Evolutionary conservation across 116 monocot species (phyloP).

Genomic region (Iris pallida): DNA sequence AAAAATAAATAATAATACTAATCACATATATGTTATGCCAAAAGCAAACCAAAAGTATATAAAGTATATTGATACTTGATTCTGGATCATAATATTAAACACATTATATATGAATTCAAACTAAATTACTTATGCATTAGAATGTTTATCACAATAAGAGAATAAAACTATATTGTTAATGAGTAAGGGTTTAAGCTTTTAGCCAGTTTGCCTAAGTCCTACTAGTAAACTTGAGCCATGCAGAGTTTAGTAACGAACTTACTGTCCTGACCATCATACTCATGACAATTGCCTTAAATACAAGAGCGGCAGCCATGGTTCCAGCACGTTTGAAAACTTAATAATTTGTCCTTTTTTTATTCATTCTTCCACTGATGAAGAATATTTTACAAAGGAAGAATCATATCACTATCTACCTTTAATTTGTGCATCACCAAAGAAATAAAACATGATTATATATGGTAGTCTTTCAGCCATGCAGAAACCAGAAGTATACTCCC

Average conservation of each 20-base stretch:
- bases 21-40: no score
- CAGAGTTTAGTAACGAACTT: slow-evolving; percentile 35
- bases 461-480: slow-evolving; percentile 78
- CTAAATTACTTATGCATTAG: no score
- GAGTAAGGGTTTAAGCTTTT: slow-evolving; percentile 56
- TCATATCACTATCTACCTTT: slow-evolving; percentile 13
- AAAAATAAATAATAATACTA: no score
- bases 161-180: no score
- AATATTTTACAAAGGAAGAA: slow-evolving; percentile 24
- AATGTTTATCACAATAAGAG: no score
- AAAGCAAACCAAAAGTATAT: no score
- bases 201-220: slow-evolving; percentile 35
- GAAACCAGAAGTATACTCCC: slow-evolving; percentile 72
- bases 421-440: slow-evolving; percentile 20
- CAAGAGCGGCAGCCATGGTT: slow-evolving; percentile 82
- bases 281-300: slow-evolving; percentile 62
- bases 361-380: slow-evolving; percentile 7
- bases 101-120: no score
- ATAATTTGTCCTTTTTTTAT: slow-evolving; percentile 12
- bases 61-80: no score
- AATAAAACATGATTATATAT: slow-evolving; percentile 76
- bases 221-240: slow-evolving; percentile 46
- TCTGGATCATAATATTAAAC: no score
- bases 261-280: slow-evolving; percentile 53
- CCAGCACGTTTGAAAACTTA: slow-evolving; percentile 75